Evolutionary conservation across 2,329 filamentous ascomycete genomes (phyloP).

Genomic region (Corynespora cassiicola): DNA sequence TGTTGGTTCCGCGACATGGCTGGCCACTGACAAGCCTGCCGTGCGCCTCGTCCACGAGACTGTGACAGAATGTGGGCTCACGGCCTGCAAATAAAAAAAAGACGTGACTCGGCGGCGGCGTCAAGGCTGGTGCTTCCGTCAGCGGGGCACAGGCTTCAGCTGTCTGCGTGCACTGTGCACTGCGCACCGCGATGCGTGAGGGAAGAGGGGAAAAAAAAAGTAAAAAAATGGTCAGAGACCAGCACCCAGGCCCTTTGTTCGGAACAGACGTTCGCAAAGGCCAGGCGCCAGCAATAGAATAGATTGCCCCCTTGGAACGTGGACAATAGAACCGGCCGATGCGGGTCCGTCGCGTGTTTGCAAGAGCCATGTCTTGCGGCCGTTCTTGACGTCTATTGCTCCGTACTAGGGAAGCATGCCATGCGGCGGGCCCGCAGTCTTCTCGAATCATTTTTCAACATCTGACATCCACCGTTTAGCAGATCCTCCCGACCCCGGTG

Average conservation of each 20-base stretch:
- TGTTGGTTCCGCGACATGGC: constrained; percentile 35
- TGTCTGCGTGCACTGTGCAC: no score
- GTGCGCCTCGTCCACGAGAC: no score
- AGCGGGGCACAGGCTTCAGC: constrained; percentile 31
- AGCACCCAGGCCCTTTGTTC: no score
- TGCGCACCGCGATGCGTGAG: no score
- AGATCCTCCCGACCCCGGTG: constrained; percentile 32
- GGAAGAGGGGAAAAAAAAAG: no score
- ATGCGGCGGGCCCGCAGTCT: constrained; percentile 23
- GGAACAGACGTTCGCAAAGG: constrained; percentile 11
- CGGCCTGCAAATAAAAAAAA: no score
- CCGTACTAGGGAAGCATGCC: constrained; percentile 23
- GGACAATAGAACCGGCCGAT: constrained; percentile 27
- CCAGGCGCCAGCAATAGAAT: constrained; percentile 2
- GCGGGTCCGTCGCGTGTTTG: constrained; percentile 22
- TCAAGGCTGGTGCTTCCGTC: constrained; percentile 32
- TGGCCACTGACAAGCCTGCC: constrained; percentile 35
- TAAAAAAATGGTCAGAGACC: no score
- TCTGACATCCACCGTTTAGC: constrained; percentile 31
- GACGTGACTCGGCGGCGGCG: constrained; percentile 37
- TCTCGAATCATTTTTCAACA: constrained; percentile 35
- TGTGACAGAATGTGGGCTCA: no score
- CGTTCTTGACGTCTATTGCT: constrained; percentile 29
- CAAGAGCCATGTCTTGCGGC: constrained; percentile 12
- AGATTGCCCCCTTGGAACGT: background rate